Base-by-base conservation (phyloP, 208 protist genomes). In the Wallacemonas sp. region DNA sequence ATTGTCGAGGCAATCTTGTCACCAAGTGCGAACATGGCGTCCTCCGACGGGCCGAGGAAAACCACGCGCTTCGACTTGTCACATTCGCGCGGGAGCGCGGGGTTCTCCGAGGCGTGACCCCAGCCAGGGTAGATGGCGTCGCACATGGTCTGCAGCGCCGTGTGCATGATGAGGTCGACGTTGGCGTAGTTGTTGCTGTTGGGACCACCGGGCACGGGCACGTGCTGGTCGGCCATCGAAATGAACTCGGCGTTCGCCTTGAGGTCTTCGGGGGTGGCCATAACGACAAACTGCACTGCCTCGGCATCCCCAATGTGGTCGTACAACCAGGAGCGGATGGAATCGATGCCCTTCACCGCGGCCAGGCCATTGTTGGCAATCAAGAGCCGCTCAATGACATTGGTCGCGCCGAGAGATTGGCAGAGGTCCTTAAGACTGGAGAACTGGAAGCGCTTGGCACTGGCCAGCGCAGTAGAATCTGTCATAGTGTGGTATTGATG, bases 111-210 rank as follows among this genome's bases (percentile, higher is more conserved):
- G 12, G 98, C 98, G 72, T 99, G 98, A 51, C 98, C 98, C 98
- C 98, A 99, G 21, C 98, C 98, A 19, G 98, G 93, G 87, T 98
- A 99, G 34, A 99, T 97, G 30, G 97, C 98, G 63, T 99, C 92
- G 28, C 84, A 91, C n/a, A 70, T 75, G 61, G 77, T 84, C 61
- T 94, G 82, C 63, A 96, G 62, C n/a, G 97, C 98, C 15, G 97
- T 95, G 62, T 98, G 93, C 55, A 99, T 95, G 69, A 99, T 99
- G 31, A 99, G 84, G 54, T 98, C 90, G 11, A 99, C 98, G 82
- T 99, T 99, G 60, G 96, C 97, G 82, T 99, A 99, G 87, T 99
- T 99, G 88, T 99, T 98, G 47, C 83, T 86, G 79, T 99, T 99
- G 6, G 84, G 76, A 15, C 98, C 98, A n/a, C 98, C 98, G 3